A percentile compares a stretch with the other conserved stretches of the same genome.
Conservation (phyloP, 2,329 filamentous ascomycete genomes). For the Teratosphaeria nubilosa region DNA sequence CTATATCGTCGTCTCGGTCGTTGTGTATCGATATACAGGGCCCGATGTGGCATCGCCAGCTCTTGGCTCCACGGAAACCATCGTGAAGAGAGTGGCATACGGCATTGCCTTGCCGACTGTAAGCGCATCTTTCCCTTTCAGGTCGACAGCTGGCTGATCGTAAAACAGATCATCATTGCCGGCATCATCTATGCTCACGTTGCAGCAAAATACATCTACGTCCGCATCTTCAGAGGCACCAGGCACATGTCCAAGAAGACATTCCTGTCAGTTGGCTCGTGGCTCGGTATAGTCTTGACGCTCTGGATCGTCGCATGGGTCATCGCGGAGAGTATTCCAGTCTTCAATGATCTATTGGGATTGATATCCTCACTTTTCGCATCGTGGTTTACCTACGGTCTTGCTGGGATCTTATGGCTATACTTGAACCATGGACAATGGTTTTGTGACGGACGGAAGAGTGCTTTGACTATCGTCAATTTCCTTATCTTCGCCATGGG, state of each 20-base stretch:
- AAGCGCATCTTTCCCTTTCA: background rate
- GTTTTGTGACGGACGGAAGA: constrained; percentile 23
- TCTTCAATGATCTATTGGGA: constrained; percentile 45
- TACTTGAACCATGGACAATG: constrained; percentile 38
- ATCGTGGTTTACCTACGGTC: constrained; percentile 35
- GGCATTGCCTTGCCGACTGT: constrained; percentile 39
- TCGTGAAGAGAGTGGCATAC: constrained; percentile 42
- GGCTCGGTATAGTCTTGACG: constrained; percentile 37
- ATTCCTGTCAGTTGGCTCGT: constrained; percentile 36
- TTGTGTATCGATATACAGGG: constrained; percentile 44
- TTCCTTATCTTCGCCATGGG: constrained; percentile 36
- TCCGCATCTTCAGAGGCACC: constrained; percentile 38
- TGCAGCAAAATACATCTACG: constrained; percentile 43
- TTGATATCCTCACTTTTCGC: constrained; percentile 43
- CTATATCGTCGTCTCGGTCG: constrained; percentile 42
- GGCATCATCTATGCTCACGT: constrained; percentile 43
- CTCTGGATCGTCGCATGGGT: constrained; percentile 37
- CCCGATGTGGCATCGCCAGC: constrained; percentile 37
- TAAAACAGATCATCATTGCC: constrained; percentile 36
- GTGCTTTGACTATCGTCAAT: constrained; percentile 29
- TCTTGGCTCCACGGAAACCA: constrained; percentile 36
- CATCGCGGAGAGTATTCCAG: constrained; percentile 40
- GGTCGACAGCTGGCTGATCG: background rate
- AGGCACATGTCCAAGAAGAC: constrained; percentile 41
- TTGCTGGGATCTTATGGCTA: constrained; percentile 44